Conservation (phyloP, 2,329 filamentous ascomycete species). For the Aspergillus udagawae region DNA sequence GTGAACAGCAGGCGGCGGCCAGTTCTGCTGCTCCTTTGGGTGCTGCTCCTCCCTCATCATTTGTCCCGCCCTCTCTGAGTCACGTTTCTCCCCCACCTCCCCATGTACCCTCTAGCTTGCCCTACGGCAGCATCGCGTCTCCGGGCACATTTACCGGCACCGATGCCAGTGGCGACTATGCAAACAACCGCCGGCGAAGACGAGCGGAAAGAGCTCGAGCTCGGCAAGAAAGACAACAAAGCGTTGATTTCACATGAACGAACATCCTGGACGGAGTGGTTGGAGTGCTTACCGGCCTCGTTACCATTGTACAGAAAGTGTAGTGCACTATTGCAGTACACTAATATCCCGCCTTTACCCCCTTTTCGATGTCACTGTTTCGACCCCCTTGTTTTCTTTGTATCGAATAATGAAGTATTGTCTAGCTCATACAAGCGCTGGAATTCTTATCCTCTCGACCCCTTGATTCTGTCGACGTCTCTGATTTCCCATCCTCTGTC, state of each 20-base stretch:
- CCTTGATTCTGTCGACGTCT: not conserved
- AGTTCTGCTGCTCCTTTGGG: constrained; percentile 21
- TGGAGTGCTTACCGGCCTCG: not conserved
- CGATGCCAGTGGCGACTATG: constrained; percentile 49
- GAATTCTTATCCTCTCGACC: not conserved
- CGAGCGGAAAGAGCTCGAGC: constrained; percentile 50
- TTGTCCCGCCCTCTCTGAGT: constrained; percentile 23
- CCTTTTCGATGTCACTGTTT: not conserved
- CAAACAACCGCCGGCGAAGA: constrained; percentile 50
- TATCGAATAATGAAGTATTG: not conserved
- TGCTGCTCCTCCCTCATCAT: constrained; percentile 21
- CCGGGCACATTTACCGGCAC: constrained; percentile 45
- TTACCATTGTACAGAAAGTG: not conserved
- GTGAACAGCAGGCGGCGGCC: constrained; percentile 32
- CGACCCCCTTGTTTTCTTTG: not conserved
- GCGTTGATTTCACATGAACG: constrained; percentile 47
- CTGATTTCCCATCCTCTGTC: not conserved
- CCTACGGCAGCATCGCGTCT: constrained; percentile 40
- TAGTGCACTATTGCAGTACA: not conserved
- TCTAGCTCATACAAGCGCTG: not conserved
- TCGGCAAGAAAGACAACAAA: constrained; percentile 42
- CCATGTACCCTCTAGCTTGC: constrained; percentile 38
- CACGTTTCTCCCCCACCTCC: constrained; percentile 29
- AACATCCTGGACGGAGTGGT: not conserved
- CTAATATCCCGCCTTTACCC: not conserved